Conservation (phyloP, 2,329 filamentous ascomycete genomes). For the Aspergillus sp. region DNA sequence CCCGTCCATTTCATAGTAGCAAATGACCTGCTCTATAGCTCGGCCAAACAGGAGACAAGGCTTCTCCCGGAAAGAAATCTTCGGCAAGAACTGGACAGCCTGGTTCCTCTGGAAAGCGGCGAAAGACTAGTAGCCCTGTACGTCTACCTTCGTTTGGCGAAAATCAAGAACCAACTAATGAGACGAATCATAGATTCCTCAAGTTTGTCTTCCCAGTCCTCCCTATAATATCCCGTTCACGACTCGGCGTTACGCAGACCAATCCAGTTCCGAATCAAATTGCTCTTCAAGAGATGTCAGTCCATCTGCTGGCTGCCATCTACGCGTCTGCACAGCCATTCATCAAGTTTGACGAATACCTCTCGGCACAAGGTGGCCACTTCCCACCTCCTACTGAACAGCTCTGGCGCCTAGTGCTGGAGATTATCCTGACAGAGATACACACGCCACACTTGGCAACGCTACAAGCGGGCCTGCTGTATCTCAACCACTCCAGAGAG, state of each 20-base stretch:
- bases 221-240: constrained; percentile 21
- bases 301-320: constrained; percentile 24
- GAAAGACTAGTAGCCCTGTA: constrained; percentile 14
- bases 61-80: neutral
- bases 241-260: constrained; percentile 9
- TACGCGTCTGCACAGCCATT: constrained; percentile 26
- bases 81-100: constrained; percentile 7
- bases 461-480: constrained; percentile 24
- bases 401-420: constrained; percentile 20
- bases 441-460: constrained; percentile 23
- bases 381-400: constrained; percentile 11
- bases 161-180: neutral
- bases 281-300: constrained; percentile 11
- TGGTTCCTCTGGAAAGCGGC: constrained; percentile 11
- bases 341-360: constrained; percentile 18
- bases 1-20: constrained; percentile 24
- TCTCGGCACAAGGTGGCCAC: constrained; percentile 18
- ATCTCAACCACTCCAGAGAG: constrained; percentile 17
- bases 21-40: constrained; percentile 9
- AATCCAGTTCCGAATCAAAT: constrained; percentile 5
- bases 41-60: constrained; percentile 9
- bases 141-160: neutral
- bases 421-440: constrained; percentile 19
- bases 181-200: constrained; percentile 13
- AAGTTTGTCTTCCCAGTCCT: constrained; percentile 22